phyloP scores from a whole-genome alignment of 2,329 filamentous ascomycete genomes.

The Fusarium continuum region DNA sequence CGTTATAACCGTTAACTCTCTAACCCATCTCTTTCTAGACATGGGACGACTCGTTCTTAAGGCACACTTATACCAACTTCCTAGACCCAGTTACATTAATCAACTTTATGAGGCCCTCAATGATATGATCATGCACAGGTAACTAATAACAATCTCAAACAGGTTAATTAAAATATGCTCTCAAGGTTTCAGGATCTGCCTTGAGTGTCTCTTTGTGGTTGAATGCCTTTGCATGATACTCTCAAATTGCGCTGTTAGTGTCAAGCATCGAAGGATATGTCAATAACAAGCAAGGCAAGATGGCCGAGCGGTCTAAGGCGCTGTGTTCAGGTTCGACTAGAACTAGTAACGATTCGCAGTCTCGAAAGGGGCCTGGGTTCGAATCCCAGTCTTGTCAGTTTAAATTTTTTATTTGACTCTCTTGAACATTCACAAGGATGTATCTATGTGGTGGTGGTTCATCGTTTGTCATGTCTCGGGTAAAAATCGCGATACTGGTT shows the following conservation, averaged over 20 bases:
- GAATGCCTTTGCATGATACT: neutral
- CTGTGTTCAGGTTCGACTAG: slow-evolving; percentile 37
- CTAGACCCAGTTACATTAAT: no score
- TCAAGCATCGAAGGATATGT: fast-evolving
- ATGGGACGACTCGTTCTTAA: neutral
- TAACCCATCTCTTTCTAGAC: neutral
- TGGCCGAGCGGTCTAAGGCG: slow-evolving; percentile 37
- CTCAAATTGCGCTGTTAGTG: neutral
- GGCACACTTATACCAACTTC: no score
- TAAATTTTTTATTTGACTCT: neutral
- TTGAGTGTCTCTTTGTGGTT: no score
- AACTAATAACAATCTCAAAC: no score
- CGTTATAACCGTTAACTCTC: neutral
- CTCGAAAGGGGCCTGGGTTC: slow-evolving; percentile 39
- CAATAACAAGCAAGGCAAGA: slow-evolving; percentile 20
- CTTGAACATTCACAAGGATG: neutral
- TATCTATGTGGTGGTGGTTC: neutral
- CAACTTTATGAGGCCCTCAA: no score
- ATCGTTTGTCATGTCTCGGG: no score
- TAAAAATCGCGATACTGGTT: no score
- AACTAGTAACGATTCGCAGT: slow-evolving; percentile 35
- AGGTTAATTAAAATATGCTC: no score
- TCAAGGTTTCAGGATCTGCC: neutral
- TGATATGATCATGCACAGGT: no score
- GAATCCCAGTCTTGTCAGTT: slow-evolving; percentile 35